A percentile compares a stretch with the other conserved stretches of the same genome.
Evolutionary conservation across 345 rosid species (phyloP).

Genomic region (Rhodamnia rubescens): DNA sequence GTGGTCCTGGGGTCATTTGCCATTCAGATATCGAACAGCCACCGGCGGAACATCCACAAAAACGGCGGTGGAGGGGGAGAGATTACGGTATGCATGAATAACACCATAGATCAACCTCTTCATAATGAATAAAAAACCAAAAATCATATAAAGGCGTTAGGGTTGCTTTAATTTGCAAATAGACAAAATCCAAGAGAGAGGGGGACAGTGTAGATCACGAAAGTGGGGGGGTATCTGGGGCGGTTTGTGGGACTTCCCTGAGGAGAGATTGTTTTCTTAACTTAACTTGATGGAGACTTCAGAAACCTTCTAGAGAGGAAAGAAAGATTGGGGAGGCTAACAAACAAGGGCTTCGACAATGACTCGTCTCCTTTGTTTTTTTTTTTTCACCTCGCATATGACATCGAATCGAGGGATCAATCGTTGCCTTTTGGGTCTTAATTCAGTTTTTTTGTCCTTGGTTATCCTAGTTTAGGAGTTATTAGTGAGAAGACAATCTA

Average conservation of each 20-base stretch:
- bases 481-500: not conserved
- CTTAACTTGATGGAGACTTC: constrained; percentile 3
- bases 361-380: not conserved
- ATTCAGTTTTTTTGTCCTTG: not conserved
- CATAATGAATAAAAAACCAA: not conserved
- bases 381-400: not conserved
- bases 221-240: not conserved
- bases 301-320: constrained; percentile 3
- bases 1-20: not conserved
- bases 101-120: not conserved
- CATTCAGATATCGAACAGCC: not conserved
- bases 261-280: not conserved
- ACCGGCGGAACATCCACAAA: not conserved
- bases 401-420: not conserved
- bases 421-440: not conserved
- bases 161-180: not conserved
- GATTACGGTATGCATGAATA: not conserved
- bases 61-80: not conserved
- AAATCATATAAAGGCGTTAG: not conserved
- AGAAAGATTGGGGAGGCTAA: not conserved
- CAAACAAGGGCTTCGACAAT: not conserved
- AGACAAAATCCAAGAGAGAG: not conserved
- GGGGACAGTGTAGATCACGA: not conserved
- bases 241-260: not conserved
- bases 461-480: not conserved